Base-by-base conservation (phyloP, 202 grass and related monocot genomes). In the Hordeum pubiflorum region DNA sequence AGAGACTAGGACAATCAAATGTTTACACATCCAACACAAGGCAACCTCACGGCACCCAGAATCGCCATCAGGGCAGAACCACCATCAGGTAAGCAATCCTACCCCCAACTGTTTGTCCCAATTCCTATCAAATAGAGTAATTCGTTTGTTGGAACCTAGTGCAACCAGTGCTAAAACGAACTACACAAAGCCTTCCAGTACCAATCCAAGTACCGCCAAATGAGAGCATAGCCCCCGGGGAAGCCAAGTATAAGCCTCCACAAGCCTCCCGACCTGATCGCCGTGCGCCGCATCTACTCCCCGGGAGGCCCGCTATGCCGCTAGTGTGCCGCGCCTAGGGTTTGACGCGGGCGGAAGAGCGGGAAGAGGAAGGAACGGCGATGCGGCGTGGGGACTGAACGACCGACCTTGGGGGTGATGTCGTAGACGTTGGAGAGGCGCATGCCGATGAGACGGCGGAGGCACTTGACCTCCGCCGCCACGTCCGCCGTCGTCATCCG, bases 381-480 rank as follows among this genome's bases (percentile, higher is more conserved):
- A 52, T 18, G 66, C n/a, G 59, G 23, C 13, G 20, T 9, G 63
- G 66, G 2, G 68, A 71, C 12, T 23, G 40, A 22, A 15, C 1
- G 55, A 15, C 17, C 0, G 20, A 91, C 94, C 91, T 97, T 98
- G 64, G 95, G 95, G 66, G 90, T 91, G 86, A 98, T 85, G 76
- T 94, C 95, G 76, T 98, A 98, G 62, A 98, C 95, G 92, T 98
- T 98, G 77, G 92, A 83, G 84, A 93, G 91, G 85, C 92, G 95
- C 95, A 98, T 98, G 75, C 95, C 95, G 76, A 98, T 98, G 63
- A 98, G 86, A 81, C 87, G 87, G 52, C 92, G 95, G 82, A 98
- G 95, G 92, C 90, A 98, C 92, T 98, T 98, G 22, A 91, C 90
- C 92, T 98, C 95, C 67, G 90, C 95, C 78, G 95, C 95, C 92